Conservation (phyloP, 768 basidiomycete genomes). For the Candolleomyces aberdarensis region DNA sequence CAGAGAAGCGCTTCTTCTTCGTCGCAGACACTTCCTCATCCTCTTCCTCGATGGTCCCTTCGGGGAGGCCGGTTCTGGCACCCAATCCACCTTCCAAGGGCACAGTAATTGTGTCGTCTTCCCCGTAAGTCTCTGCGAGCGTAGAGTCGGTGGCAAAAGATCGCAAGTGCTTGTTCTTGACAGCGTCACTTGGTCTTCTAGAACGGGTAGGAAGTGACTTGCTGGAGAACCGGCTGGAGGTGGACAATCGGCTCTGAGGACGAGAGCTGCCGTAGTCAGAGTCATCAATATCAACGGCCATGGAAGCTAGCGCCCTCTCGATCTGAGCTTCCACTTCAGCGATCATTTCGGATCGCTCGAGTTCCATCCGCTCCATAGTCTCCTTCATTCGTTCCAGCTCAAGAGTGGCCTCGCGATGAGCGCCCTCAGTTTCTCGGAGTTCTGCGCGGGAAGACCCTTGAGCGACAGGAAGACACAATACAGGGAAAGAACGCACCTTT, state of each 20-base stretch:
- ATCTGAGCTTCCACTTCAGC: slow-evolving; percentile 94
- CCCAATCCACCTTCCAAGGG: slow-evolving; percentile 21
- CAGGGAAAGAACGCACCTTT: slow-evolving; percentile 50
- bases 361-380: slow-evolving; percentile 84
- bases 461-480: not conserved
- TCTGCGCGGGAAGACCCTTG: slow-evolving; percentile 40
- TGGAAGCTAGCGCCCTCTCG: slow-evolving; percentile 79
- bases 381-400: slow-evolving; percentile 84
- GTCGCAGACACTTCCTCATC: slow-evolving; percentile 43
- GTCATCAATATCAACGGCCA: slow-evolving; percentile 78
- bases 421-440: slow-evolving; percentile 75
- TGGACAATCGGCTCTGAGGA: slow-evolving; percentile 64
- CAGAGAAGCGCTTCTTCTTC: slow-evolving; percentile 80
- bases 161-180: slow-evolving; percentile 51
- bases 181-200: slow-evolving; percentile 58
- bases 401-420: slow-evolving; percentile 74
- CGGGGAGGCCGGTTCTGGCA: slow-evolving; percentile 16
- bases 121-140: slow-evolving; percentile 64
- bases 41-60: slow-evolving; percentile 38
- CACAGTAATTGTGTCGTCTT: slow-evolving; percentile 20
- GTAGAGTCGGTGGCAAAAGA: slow-evolving; percentile 81
- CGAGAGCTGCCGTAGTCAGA: slow-evolving; percentile 74
- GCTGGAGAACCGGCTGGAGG: slow-evolving; percentile 57
- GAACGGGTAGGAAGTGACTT: slow-evolving; percentile 50
- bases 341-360: slow-evolving; percentile 84